phyloP scores from a whole-genome alignment of 257 asterid species.

The Echites panduratus region DNA sequence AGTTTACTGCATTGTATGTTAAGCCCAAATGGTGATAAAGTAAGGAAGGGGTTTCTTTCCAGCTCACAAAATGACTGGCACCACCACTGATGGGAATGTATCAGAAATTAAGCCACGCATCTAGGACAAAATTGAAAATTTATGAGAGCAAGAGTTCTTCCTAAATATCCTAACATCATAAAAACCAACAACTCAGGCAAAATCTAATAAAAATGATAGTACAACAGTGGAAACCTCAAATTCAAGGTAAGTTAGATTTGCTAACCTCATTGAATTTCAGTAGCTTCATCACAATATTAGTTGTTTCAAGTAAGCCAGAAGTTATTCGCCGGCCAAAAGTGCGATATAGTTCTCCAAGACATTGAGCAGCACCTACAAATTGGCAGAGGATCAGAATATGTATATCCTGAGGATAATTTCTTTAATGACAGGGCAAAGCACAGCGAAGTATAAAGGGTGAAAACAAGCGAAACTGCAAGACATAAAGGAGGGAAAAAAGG shows the following conservation, averaged over 20 bases:
- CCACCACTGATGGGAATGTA: background rate
- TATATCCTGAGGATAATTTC: constrained; percentile 6
- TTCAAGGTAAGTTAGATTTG: constrained; percentile 11
- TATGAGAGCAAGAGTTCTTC: background rate
- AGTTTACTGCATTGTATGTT: background rate
- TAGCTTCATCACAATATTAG: constrained; percentile 63
- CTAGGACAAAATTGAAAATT: background rate
- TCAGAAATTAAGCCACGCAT: background rate
- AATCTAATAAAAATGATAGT: background rate
- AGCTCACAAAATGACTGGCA: background rate
- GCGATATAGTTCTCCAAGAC: constrained; percentile 85
- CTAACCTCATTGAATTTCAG: constrained; percentile 80
- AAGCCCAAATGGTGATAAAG: background rate
- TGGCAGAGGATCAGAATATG: constrained; percentile 12
- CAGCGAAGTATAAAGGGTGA: background rate
- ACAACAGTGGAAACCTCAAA: constrained; percentile 15
- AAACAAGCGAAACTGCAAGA: background rate
- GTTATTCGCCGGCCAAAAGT: constrained; percentile 76
- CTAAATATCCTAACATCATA: background rate
- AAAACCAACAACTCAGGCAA: background rate
- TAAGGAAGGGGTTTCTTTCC: background rate
- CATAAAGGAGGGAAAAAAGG: background rate
- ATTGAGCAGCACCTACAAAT: constrained; percentile 77
- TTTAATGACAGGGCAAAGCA: constrained; percentile 8
- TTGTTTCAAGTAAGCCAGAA: constrained; percentile 89